Evolutionary conservation across 2,329 filamentous ascomycete genomes (phyloP).

Genomic region (Alternaria metachromatica): DNA sequence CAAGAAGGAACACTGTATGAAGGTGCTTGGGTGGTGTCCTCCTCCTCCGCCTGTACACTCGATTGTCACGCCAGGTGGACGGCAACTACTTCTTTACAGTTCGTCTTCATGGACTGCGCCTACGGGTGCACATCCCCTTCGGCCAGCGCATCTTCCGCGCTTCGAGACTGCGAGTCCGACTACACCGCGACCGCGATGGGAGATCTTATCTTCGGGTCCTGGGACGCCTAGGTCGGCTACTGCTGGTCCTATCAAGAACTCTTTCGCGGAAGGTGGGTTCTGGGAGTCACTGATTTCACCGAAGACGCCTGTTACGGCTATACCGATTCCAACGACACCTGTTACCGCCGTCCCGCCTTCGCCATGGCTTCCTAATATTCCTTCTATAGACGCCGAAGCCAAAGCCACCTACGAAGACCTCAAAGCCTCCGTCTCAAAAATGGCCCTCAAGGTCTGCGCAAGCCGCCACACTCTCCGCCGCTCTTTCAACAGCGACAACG

Average conservation of each 20-base stretch:
- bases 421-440: neutral
- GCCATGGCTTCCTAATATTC: neutral
- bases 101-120: constrained; percentile 8
- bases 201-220: constrained; percentile 12
- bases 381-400: neutral
- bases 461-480: constrained; percentile 4
- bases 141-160: constrained; percentile 2
- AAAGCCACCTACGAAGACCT: constrained; percentile 8
- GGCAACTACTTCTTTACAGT: neutral
- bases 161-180: neutral
- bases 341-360: neutral
- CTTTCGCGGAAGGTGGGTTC: constrained; percentile 24
- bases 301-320: neutral
- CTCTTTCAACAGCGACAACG: neutral
- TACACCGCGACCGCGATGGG: constrained; percentile 26
- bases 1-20: constrained; percentile 11
- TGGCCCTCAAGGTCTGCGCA: constrained; percentile 15
- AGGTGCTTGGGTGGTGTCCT: neutral
- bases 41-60: neutral
- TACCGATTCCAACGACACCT: neutral
- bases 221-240: constrained; percentile 21
- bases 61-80: neutral
- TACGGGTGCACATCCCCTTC: constrained; percentile 3
- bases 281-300: constrained; percentile 18
- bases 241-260: constrained; percentile 15